Conservation (phyloP, 176 grass and related monocot species). For the Eragrostis curvula region DNA sequence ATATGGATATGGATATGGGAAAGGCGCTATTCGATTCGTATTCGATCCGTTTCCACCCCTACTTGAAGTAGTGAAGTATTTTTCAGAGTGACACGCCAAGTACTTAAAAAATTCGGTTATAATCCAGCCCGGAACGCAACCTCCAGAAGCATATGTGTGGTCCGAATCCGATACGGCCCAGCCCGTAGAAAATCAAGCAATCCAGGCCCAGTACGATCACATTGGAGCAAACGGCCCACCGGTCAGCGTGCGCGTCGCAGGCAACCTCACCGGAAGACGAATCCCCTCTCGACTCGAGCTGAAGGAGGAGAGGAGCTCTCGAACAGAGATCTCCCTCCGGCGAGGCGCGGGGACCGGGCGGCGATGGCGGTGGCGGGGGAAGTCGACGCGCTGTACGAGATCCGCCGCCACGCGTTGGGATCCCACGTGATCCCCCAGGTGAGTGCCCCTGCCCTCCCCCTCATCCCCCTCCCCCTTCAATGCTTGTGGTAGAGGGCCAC, state of each 20-base stretch:
- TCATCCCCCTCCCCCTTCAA: neutral
- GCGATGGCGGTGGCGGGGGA: constrained; percentile 14
- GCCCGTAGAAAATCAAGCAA: no score
- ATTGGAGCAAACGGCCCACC: neutral
- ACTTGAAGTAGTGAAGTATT: no score
- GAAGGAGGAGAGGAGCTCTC: no score
- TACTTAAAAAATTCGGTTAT: no score
- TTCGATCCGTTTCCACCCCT: no score
- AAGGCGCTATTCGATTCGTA: no score
- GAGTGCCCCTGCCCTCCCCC: neutral
- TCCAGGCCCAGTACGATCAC: no score
- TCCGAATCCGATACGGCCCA: no score
- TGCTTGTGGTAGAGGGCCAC: neutral
- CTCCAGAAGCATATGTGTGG: no score
- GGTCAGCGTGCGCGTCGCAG: neutral
- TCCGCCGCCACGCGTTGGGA: constrained; percentile 45
- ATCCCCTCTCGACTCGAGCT: neutral
- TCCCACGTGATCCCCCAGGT: constrained; percentile 44
- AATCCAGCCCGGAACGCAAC: no score
- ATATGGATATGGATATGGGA: no score
- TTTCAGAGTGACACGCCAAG: no score
- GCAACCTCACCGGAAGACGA: neutral
- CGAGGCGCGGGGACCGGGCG: constrained; percentile 6
- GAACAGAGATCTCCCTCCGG: constrained; percentile 45
- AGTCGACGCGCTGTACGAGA: constrained; percentile 53